These are phyloP conservation scores for Rhizoclosmatium globosum DNA, from an alignment of 192 early-diverging fungal genomes.

Conservation along the genomic window DNA sequence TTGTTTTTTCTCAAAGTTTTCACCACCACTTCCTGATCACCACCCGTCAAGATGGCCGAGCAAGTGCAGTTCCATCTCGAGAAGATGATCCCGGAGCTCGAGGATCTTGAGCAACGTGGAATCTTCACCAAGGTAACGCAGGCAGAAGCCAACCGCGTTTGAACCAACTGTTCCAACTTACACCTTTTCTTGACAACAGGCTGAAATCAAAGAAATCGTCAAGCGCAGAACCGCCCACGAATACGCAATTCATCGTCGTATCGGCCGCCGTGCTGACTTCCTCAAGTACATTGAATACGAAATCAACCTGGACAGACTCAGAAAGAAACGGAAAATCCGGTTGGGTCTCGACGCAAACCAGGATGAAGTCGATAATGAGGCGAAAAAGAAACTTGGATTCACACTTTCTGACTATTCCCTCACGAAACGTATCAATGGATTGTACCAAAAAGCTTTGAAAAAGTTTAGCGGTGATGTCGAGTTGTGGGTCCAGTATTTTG, in stretches of 20 bases:
- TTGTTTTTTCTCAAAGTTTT: constrained; percentile 17
- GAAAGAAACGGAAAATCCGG: constrained; percentile 78
- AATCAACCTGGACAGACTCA: constrained; percentile 85
- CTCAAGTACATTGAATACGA: constrained; percentile 96
- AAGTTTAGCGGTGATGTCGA: constrained; percentile 81
- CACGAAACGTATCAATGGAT: constrained; percentile 72
- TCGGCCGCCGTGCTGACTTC: constrained; percentile 77
- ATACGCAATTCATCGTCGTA: constrained; percentile 84
- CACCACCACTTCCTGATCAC: not conserved
- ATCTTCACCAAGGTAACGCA: constrained; percentile 78
- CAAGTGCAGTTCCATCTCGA: constrained; percentile 90
- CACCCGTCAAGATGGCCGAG: constrained; percentile 76
- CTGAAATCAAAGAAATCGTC: constrained; percentile 87
- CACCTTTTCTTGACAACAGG: constrained; percentile 42
- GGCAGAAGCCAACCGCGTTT: not conserved
- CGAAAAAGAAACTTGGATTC: constrained; percentile 16
- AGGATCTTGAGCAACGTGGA: constrained; percentile 83
- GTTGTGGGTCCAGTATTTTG: constrained; percentile 94
- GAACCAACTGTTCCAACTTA: not conserved
- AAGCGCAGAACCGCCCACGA: constrained; percentile 91
- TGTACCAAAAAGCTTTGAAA: constrained; percentile 81
- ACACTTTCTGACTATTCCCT: constrained; percentile 82
- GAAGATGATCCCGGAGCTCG: constrained; percentile 90
- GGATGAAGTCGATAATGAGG: constrained; percentile 36
- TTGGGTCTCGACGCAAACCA: constrained; percentile 51